These are phyloP conservation scores for Apiospora aurea DNA, from an alignment of 2,329 filamentous ascomycete species.

Conservation along the genomic window DNA sequence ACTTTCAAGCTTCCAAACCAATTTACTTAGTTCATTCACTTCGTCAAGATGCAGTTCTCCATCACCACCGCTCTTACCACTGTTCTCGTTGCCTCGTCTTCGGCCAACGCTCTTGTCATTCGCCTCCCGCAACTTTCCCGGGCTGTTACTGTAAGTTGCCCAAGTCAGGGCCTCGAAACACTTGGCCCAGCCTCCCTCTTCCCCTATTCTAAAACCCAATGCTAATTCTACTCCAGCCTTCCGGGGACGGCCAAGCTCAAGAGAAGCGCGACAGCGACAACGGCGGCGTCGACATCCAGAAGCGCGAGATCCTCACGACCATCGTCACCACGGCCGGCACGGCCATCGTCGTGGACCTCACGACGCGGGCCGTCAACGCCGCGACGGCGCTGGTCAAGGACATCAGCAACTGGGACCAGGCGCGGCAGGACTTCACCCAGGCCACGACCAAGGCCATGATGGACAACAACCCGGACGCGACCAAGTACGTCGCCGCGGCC, in stretches of 20 bases:
- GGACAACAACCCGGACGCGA: slow-evolving; percentile 31
- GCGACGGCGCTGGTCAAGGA: slow-evolving; percentile 25
- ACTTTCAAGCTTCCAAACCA: not conserved
- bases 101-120: not conserved
- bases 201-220: not conserved
- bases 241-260: not conserved
- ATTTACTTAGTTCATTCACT: not conserved
- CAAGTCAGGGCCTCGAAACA: not conserved
- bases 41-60: slow-evolving; percentile 19
- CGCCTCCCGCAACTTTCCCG: not conserved
- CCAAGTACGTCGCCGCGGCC: slow-evolving; percentile 28
- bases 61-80: not conserved
- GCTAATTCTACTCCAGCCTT: not conserved
- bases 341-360: slow-evolving; percentile 26
- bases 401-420: slow-evolving; percentile 27
- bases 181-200: not conserved
- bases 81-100: not conserved
- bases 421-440: slow-evolving; percentile 33
- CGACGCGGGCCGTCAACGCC: slow-evolving; percentile 24
- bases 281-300: not conserved
- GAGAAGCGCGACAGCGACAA: not conserved
- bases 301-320: slow-evolving; percentile 9
- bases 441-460: slow-evolving; percentile 31
- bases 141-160: not conserved
- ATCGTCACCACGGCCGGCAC: slow-evolving; percentile 23